These are phyloP conservation scores for Tuber indicum DNA, from an alignment of 495 filamentous ascomycete genomes.

Conservation along the genomic window DNA sequence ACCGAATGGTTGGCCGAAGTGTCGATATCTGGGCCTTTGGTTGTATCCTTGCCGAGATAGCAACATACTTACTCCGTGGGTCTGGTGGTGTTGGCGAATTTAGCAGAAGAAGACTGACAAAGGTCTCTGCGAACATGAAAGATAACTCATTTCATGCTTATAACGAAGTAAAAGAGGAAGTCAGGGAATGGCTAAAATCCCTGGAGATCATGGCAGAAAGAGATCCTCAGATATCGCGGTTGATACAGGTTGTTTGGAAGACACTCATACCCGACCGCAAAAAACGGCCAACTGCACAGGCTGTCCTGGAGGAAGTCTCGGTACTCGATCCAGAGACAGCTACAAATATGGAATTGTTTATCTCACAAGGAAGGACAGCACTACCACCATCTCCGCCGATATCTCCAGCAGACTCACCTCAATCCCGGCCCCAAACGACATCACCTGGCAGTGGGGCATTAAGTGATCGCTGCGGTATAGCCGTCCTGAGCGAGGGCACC, in stretches of 20 bases:
- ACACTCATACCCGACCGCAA: not conserved
- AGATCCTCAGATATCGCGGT: not conserved
- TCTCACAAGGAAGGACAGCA: not conserved
- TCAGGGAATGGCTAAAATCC: not conserved
- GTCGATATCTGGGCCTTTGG: conserved; percentile 41
- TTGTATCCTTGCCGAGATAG: conserved; percentile 36
- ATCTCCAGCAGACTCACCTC: not conserved
- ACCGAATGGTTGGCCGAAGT: conserved; percentile 20
- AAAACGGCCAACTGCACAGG: not conserved
- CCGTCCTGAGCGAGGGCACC: not conserved
- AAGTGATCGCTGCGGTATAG: not conserved
- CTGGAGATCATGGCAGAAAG: not conserved
- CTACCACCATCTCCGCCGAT: not conserved
- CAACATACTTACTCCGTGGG: conserved; percentile 18
- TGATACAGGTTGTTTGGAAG: not conserved
- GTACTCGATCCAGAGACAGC: not conserved
- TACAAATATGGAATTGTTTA: not conserved
- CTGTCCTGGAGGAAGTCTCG: not conserved
- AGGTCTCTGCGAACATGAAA: not conserved
- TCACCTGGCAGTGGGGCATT: not conserved
- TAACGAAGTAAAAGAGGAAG: not conserved
- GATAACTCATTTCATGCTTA: not conserved
- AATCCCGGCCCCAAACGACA: not conserved
- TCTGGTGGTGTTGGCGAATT: conserved; percentile 8
- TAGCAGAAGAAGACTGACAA: not conserved